phyloP scores from a whole-genome alignment of 176 grass and related monocot genomes.

The Carex pumila region DNA sequence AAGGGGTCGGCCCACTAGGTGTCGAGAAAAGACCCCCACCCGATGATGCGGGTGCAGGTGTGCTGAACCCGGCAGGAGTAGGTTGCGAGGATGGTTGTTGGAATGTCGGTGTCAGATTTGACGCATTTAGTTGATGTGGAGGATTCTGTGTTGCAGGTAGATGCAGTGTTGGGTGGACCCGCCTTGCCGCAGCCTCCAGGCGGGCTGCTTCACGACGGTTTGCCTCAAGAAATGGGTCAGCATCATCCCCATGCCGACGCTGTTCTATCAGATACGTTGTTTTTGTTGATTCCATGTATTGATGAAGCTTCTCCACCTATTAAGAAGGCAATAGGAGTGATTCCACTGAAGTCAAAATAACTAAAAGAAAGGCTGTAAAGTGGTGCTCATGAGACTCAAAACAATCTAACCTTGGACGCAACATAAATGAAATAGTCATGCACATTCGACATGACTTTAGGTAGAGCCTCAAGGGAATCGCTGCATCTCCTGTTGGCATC shows the following conservation, averaged over 20 bases:
- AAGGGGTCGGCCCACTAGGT: slow-evolving; percentile 57
- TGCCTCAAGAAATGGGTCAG: slow-evolving; percentile 73
- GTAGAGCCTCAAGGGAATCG: slow-evolving; percentile 44
- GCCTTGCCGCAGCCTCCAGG: slow-evolving; percentile 47
- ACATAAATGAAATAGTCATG: slow-evolving; percentile 85
- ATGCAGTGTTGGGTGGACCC: slow-evolving; percentile 59
- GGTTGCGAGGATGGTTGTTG: slow-evolving; percentile 29
- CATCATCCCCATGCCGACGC: slow-evolving; percentile 29
- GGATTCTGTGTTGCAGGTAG: slow-evolving; percentile 45
- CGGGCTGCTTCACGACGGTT: slow-evolving; percentile 54
- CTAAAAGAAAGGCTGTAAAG: slow-evolving; percentile 19
- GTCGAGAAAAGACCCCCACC: slow-evolving; percentile 62
- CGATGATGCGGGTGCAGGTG: slow-evolving; percentile 41
- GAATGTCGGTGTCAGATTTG: slow-evolving; percentile 34
- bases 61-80: slow-evolving; percentile 38
- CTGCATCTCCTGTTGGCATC: slow-evolving; percentile 37
- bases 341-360: slow-evolving; percentile 55
- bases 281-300: slow-evolving; percentile 55
- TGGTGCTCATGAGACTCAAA: neutral
- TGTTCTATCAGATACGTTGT: slow-evolving; percentile 41
- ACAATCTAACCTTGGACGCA: slow-evolving; percentile 65
- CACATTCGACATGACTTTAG: slow-evolving; percentile 68
- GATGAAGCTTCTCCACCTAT: slow-evolving; percentile 82
- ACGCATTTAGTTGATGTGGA: slow-evolving; percentile 6
- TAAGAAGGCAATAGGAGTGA: slow-evolving; percentile 27